Evolutionary conservation across 768 basidiomycete genomes (phyloP), one percentile per base, ranked within the genome.

Genomic region (Tricholoma flavovirens): DNA sequence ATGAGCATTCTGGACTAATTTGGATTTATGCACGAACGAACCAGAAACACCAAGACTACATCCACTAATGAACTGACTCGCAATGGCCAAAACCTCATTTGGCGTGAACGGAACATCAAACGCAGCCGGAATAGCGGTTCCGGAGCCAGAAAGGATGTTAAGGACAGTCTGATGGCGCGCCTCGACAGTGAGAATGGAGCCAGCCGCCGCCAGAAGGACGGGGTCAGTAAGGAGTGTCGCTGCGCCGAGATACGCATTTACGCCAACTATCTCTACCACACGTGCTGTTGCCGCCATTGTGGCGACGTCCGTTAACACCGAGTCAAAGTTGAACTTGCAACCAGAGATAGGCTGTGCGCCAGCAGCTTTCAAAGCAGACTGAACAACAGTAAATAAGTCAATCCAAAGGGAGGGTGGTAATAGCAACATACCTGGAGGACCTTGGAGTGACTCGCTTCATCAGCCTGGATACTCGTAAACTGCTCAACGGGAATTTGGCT

Each of bases 101-200:
- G 90, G 88, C 11, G 72, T 73, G n/a, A 94, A 73, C 6, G 83
- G 75, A 22, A 92, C 73, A 66, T 93, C 91, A 65, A 91, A 93
- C 1, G 87, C 75, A 43, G 78, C 68, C 4, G 90, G 84, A 54
- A 88, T 82, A 15, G 83, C 75, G 3, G 76, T 77, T 14, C 81
- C 84, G 57, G 69, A 71, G 14, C 78, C 77, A 43, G 78, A 79
- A 53, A 93, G 62, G 58, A 90, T 63, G 73, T 93, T 92, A 51
- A 91, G 77, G 42, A 93, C 69, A 1, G 86, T 84, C 67, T 87
- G 84, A 63, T 94, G 91, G 48, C 91, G 85, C n/a, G 89, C 86
- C 65, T 93, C 91, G 48, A 90, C 77, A 26, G 89, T 86, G 68
- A 88, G 63, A 66, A 92, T 92, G 22, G 84, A 82, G 7, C 77